A percentile compares a stretch with the other conserved stretches of the same genome.
These are phyloP conservation scores for Xerocomellus intermedius DNA, from an alignment of 768 basidiomycete genomes.

Conservation along the genomic window DNA sequence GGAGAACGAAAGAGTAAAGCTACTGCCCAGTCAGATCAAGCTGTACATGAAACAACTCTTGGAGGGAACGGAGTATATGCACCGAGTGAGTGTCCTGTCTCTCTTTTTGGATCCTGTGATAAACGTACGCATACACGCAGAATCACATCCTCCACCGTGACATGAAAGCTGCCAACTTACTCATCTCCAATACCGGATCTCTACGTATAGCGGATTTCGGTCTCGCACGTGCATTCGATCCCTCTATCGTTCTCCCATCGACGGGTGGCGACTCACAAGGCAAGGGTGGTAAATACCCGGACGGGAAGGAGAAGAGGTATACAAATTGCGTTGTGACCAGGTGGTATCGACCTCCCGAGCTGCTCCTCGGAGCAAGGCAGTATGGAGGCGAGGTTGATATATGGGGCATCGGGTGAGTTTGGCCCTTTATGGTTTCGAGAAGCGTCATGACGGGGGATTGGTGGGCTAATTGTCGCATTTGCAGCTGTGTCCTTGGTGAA, in stretches of 20 bases:
- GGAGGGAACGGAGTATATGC: slow-evolving; percentile 96
- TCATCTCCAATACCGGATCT: slow-evolving; percentile 83
- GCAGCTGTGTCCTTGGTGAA: slow-evolving; percentile 92
- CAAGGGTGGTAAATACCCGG: slow-evolving; percentile 34
- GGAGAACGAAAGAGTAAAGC: slow-evolving; percentile 85
- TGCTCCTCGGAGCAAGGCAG: slow-evolving; percentile 82
- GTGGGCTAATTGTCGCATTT: background rate
- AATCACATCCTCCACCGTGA: slow-evolving; percentile 97
- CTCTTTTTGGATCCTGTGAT: background rate
- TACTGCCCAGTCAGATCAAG: slow-evolving; percentile 86
- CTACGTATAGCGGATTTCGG: slow-evolving; percentile 96
- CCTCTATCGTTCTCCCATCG: slow-evolving; percentile 38
- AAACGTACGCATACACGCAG: slow-evolving; percentile 40
- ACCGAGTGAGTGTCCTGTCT: slow-evolving; percentile 59
- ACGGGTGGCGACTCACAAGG: slow-evolving; percentile 16
- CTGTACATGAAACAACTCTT: slow-evolving; percentile 94
- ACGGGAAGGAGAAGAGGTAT: slow-evolving; percentile 66
- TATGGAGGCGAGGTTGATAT: slow-evolving; percentile 96
- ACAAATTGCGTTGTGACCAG: slow-evolving; percentile 95
- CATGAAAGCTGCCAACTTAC: slow-evolving; percentile 97
- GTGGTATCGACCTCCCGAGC: slow-evolving; percentile 94
- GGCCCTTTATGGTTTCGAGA: background rate
- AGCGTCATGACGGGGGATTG: background rate
- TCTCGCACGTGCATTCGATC: slow-evolving; percentile 80
- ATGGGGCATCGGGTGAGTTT: slow-evolving; percentile 90